Percentiles rank a stretch among this genome's conserved stretches.
Evolutionary conservation across 805 yeast genomes (phyloP).

Genomic region (Candida germanica): DNA sequence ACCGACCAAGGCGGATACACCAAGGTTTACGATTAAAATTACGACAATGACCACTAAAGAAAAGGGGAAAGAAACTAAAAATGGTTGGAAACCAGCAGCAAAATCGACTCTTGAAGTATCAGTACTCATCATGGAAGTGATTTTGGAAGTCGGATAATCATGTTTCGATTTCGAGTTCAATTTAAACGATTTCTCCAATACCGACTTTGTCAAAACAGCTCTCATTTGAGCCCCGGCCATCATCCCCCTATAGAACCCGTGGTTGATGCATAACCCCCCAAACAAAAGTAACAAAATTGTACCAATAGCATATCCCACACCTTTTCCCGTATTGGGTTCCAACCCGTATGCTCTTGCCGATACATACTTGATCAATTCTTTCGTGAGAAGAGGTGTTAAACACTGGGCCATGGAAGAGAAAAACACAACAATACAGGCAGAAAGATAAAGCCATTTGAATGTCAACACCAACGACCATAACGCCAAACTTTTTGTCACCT

Average conservation of each 20-base stretch:
- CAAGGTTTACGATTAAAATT: constrained; percentile 63
- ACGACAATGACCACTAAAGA: constrained; percentile 62
- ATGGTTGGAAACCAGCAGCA: constrained; percentile 67
- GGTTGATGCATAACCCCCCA: constrained; percentile 45
- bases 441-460: constrained; percentile 7
- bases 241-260: constrained; percentile 59
- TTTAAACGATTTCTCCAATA: constrained; percentile 64
- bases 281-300: constrained; percentile 27
- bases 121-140: constrained; percentile 77
- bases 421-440: constrained; percentile 26
- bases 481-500: constrained; percentile 20
- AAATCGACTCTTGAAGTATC: constrained; percentile 80
- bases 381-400: constrained; percentile 34
- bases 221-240: constrained; percentile 68
- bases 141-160: constrained; percentile 61
- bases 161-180: constrained; percentile 57
- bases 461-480: constrained; percentile 9
- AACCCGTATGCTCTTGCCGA: constrained; percentile 24
- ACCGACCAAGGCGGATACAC: constrained; percentile 73
- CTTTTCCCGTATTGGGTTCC: constrained; percentile 26
- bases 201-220: constrained; percentile 66
- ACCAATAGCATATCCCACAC: constrained; percentile 43
- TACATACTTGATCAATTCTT: constrained; percentile 36
- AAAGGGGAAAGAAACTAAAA: constrained; percentile 61
- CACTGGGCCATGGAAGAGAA: constrained; percentile 27